Evolutionary conservation across 73 alveolate genomes (phyloP).

Genomic region (Paramecium tetraurelia): DNA sequence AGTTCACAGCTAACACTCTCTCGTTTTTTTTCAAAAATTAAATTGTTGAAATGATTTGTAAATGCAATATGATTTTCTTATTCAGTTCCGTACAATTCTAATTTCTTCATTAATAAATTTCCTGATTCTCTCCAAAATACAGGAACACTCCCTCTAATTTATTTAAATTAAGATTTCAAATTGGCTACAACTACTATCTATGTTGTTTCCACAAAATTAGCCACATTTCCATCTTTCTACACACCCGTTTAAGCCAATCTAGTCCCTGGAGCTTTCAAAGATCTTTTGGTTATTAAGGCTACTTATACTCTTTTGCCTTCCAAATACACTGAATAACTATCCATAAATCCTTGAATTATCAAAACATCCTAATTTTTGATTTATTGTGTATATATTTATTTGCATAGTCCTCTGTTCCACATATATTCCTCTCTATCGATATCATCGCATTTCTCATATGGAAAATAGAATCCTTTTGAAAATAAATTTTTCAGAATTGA

Average conservation of each 20-base stretch:
- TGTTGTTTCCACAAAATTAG: background rate
- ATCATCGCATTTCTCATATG: conserved; percentile 32
- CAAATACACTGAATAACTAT: background rate
- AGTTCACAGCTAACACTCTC: conserved; percentile 47
- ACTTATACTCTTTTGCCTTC: conserved; percentile 29
- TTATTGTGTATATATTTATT: background rate
- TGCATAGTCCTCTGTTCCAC: conserved; percentile 26
- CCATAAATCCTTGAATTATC: conserved; percentile 32
- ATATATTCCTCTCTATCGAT: conserved; percentile 6
- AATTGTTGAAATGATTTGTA: conserved; percentile 58
- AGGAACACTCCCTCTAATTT: conserved; percentile 52
- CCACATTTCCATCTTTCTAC: background rate
- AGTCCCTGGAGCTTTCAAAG: conserved; percentile 4
- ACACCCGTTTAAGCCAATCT: conserved; percentile 10
- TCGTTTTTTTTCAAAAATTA: background rate
- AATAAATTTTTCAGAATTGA: background rate
- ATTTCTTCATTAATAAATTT: conserved; percentile 50
- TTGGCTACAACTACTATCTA: conserved; percentile 12
- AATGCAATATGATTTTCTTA: conserved; percentile 58
- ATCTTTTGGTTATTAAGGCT: conserved; percentile 14
- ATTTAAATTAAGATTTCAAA: conserved; percentile 5
- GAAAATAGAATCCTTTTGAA: conserved; percentile 34
- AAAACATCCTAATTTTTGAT: background rate
- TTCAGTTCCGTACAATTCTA: conserved; percentile 63
- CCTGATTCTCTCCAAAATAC: conserved; percentile 66